phyloP scores from a whole-genome alignment of 805 yeast genomes.

The Saccharomycopsis oosterbeekiorum region DNA sequence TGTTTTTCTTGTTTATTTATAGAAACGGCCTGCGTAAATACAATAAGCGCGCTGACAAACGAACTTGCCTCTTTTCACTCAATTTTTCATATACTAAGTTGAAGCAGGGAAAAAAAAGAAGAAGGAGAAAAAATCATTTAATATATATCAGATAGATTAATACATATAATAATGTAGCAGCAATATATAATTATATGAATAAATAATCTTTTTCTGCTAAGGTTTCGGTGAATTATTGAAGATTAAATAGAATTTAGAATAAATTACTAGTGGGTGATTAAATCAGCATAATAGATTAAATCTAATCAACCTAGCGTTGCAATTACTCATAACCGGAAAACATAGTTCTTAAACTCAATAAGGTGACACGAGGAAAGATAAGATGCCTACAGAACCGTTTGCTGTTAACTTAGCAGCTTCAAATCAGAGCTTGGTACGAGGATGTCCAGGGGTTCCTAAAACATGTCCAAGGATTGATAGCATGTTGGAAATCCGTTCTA shows the following conservation, averaged over 20 bases:
- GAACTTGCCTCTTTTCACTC: no score
- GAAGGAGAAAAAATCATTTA: not conserved
- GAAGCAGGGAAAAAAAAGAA: no score
- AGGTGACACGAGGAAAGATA: not conserved
- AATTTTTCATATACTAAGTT: no score
- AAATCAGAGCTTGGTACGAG: conserved; percentile 43
- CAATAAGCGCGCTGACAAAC: not conserved
- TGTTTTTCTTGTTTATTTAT: not conserved
- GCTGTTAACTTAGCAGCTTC: conserved; percentile 36
- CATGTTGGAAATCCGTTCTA: conserved; percentile 43
- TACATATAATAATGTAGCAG: not conserved
- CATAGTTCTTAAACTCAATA: not conserved
- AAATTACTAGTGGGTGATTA: no score
- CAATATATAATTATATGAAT: no score
- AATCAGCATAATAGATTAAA: no score
- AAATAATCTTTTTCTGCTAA: no score
- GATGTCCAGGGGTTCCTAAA: conserved; percentile 62
- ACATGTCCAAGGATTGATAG: conserved; percentile 53
- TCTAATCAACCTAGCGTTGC: no score
- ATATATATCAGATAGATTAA: no score
- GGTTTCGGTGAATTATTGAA: no score
- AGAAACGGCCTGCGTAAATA: not conserved
- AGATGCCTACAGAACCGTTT: conserved; percentile 20
- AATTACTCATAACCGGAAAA: no score
- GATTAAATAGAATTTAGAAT: no score